Evolutionary conservation across 768 basidiomycete genomes (phyloP), one percentile per base, ranked within the genome.

Genomic region (Boletus vinaceobasis): DNA sequence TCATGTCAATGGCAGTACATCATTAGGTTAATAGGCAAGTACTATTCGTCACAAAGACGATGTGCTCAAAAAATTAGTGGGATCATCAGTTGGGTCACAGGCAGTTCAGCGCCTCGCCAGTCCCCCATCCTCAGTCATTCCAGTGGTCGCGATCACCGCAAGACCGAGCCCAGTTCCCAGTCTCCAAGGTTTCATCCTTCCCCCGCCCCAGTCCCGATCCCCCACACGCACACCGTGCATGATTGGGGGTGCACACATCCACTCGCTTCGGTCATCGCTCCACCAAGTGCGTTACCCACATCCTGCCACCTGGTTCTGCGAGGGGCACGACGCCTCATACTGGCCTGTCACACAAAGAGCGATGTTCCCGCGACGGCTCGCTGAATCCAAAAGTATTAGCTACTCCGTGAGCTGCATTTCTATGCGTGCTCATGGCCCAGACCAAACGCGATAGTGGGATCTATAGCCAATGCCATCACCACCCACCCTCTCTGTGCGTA

Each of bases 181-280:
- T 79, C 74, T 78, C 75, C 74, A 77, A 73, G 70, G 61, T 43
- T 44, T 40, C 31, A 43, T 60, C 65, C 69, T 74, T 76, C 74
- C 78, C 78, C 77, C 75, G 65, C 61, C 68, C 62, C 62, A 29
- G 43, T 43, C 59, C 60, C 63, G 31, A 69, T 56, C 37, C 56
- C 67, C 58, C 49, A 35, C 46, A 50, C 31, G 56, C 66, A 52
- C 70, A 61, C 68, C 55, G 69, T 27, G 47, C 57, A 56, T 57
- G 48, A 42, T 59, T 45, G 58, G 48, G 59, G 60, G 58, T 37
- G 69, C 66, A 66, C 65, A 63, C 61, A 52, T 62, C 67, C 70
- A 56, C 70, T 74, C 63, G 60, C 69, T 43, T 60, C 61, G 60
- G 61, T 55, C 65, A 67, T 69, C 75, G 73, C 75, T 70, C 77